Evolutionary conservation across 345 rosid species (phyloP).

Genomic region (Mallotus nudiflorus): DNA sequence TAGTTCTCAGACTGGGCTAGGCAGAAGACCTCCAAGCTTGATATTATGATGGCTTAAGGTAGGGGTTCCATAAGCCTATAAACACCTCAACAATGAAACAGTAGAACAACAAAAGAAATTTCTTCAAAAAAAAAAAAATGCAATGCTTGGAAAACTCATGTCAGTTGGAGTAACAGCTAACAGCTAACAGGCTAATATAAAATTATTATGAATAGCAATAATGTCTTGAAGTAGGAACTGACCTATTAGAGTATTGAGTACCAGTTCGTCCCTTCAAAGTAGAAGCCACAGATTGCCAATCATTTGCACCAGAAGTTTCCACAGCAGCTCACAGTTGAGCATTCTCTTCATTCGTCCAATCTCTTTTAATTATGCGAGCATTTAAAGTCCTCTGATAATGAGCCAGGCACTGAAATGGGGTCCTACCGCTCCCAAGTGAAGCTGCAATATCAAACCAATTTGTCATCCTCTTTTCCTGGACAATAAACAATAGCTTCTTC

Average conservation of each 20-base stretch:
- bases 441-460: conserved; percentile 75
- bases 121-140: too few species aligned
- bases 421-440: conserved; percentile 68
- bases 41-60: not conserved
- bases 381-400: conserved; percentile 88
- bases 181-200: not conserved
- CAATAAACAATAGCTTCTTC: conserved; percentile 50
- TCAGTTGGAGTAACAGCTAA: not conserved
- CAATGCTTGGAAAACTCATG: not conserved
- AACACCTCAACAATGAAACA: not conserved
- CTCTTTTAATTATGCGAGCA: conserved; percentile 58
- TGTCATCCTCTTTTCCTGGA: conserved; percentile 57
- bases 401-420: conserved; percentile 84
- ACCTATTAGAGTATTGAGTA: conserved; percentile 89
- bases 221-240: conserved; percentile 30
- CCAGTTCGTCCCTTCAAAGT: conserved; percentile 72
- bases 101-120: not conserved
- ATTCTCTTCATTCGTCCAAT: conserved; percentile 89
- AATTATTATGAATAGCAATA: not conserved
- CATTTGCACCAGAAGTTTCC: conserved; percentile 57
- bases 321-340: conserved; percentile 76
- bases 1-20: not conserved
- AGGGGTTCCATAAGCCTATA: not conserved
- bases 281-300: conserved; percentile 91
- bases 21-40: not conserved